Percentiles rank a stretch among this genome's conserved stretches.
These are phyloP conservation scores for Cordyceps cateniannulata DNA, from an alignment of 2,329 filamentous ascomycete genomes.

Conservation along the genomic window DNA sequence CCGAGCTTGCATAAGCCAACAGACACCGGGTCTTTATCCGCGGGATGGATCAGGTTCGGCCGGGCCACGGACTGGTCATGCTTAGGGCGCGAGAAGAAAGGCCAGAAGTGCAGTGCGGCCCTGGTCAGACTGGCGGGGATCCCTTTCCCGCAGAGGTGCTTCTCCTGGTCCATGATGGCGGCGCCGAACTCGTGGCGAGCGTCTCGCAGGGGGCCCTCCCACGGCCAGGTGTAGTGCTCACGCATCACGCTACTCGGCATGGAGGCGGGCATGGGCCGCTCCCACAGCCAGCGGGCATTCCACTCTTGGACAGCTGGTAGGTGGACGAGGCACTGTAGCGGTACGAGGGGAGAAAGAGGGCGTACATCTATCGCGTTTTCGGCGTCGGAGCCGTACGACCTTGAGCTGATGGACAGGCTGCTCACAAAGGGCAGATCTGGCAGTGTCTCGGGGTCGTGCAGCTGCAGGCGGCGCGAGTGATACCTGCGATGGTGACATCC, in stretches of 20 bases:
- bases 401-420: slow-evolving; percentile 10
- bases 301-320: slow-evolving; percentile 18
- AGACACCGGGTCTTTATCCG: slow-evolving; percentile 18
- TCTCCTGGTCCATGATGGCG: slow-evolving; percentile 14
- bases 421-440: slow-evolving; percentile 16
- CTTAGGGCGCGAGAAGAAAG: neutral
- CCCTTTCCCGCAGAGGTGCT: neutral
- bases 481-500: slow-evolving; percentile 16
- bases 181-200: slow-evolving; percentile 20
- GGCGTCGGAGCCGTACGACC: neutral
- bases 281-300: slow-evolving; percentile 19
- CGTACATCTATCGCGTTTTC: slow-evolving; percentile 13
- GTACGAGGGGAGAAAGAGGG: slow-evolving; percentile 18
- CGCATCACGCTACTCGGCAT: slow-evolving; percentile 13
- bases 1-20: slow-evolving; percentile 18
- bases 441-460: slow-evolving; percentile 16
- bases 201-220: slow-evolving; percentile 22
- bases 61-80: slow-evolving; percentile 13
- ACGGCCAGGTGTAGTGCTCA: slow-evolving; percentile 16
- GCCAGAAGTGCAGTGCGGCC: slow-evolving; percentile 16
- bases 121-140: slow-evolving; percentile 16
- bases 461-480: slow-evolving; percentile 16
- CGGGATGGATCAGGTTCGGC: slow-evolving; percentile 17
- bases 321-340: slow-evolving; percentile 19
- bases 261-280: slow-evolving; percentile 16